Base-by-base conservation (phyloP, 1,284 basidiomycete species). In the Ceratobasidium sp. region DNA sequence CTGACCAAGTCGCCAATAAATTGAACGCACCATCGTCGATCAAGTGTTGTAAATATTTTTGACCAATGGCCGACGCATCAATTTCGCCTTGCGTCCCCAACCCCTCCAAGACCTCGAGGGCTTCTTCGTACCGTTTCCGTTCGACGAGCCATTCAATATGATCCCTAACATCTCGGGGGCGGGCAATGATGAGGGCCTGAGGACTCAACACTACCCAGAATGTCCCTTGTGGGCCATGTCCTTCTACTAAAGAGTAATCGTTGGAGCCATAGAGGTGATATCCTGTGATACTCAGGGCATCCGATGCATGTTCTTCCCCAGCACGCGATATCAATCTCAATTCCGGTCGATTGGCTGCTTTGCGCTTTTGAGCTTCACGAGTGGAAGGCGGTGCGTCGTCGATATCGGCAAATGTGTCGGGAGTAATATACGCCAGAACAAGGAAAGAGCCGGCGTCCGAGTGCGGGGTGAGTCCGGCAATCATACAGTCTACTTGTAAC, bases 401-500 rank as follows among this genome's bases (percentile, higher is more conserved):
- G 10, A 78, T 80, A 25, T 77, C 73, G 17, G 81, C 73, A 56
- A 85, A 82, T 1, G 83, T 84, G 72, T 92, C 90, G 3, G 90
- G 86, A 0, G 90, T 84, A 3, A 84, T 85, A 75, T 93, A 98
- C 0, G 94, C 93, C 53, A 98, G 81, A 17, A 96, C 82, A 57
- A 98, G 85, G 77, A 96, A 92, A 0, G 91, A 88, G 0, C 89
- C 72, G 20, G 69, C 58, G 32, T 82, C 76, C 55, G 82, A 80
- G 76, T 95, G 92, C 2, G 93, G 90, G 1, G 92, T 87, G 58
- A 99, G 88, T 22, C 96, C 96, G 0, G 94, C 87, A 31, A 98
- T 88, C 92, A 98, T 96, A 77, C 93, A 96, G 78, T 99, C 97
- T 43, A 98, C 84, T 76, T 96, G 90, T 77, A 98, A 94, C 47